A percentile compares a stretch with the other conserved stretches of the same genome.
These are phyloP conservation scores for Candida pseudofarinosa DNA, from an alignment of 805 yeast genomes.

Conservation along the genomic window DNA sequence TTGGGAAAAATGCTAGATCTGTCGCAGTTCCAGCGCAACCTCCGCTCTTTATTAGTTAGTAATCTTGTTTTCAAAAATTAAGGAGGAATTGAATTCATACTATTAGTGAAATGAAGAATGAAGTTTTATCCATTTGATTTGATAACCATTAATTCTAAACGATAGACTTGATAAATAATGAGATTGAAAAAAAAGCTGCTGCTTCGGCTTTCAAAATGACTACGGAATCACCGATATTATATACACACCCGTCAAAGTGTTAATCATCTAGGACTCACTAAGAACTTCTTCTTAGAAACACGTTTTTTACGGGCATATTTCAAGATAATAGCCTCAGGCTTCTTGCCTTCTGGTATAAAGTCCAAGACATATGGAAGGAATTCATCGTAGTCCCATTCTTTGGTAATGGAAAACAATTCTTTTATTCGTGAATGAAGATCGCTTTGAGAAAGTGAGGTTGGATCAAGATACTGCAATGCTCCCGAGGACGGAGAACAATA, in stretches of 20 bases:
- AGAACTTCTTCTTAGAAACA: slow-evolving; percentile 26
- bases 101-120: slow-evolving; percentile 28
- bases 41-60: slow-evolving; percentile 55
- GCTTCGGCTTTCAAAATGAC: not conserved
- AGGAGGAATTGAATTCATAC: slow-evolving; percentile 18
- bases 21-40: slow-evolving; percentile 97
- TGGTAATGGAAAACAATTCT: slow-evolving; percentile 27
- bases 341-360: slow-evolving; percentile 32
- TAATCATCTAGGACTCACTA: slow-evolving; percentile 23
- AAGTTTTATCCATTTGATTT: slow-evolving; percentile 21
- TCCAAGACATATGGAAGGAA: slow-evolving; percentile 30
- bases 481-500: slow-evolving; percentile 45
- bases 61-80: not conserved
- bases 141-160: not conserved
- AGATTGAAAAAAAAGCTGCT: not conserved
- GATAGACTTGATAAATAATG: slow-evolving; percentile 1
- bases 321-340: slow-evolving; percentile 33
- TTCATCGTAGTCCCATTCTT: slow-evolving; percentile 38
- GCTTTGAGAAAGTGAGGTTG: slow-evolving; percentile 44
- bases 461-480: slow-evolving; percentile 52
- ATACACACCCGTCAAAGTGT: slow-evolving; percentile 1
- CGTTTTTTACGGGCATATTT: slow-evolving; percentile 35
- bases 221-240: slow-evolving; percentile 1
- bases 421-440: slow-evolving; percentile 24
- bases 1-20: slow-evolving; percentile 91